Percentiles rank a stretch among this genome's conserved stretches.
phyloP scores from a whole-genome alignment of 331 rosid species.

The Stylosanthes scabra region DNA sequence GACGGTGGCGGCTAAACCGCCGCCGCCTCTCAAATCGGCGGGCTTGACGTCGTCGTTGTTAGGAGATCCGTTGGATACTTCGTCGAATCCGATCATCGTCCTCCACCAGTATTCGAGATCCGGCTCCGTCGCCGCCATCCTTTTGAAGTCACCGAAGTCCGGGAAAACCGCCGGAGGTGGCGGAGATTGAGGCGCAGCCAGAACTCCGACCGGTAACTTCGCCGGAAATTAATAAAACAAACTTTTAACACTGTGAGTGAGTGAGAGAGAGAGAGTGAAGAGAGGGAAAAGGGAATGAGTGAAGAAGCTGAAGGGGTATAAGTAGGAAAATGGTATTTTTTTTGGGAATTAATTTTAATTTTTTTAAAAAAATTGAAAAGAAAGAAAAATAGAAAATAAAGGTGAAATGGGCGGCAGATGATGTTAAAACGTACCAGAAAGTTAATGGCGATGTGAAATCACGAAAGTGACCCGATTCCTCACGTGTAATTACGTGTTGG shows the following conservation, averaged over 20 bases:
- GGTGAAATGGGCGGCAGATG: slow-evolving; percentile 57
- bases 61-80: neutral
- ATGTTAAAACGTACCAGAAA: slow-evolving; percentile 46
- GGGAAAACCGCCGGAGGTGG: slow-evolving; percentile 16
- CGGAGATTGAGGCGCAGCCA: slow-evolving; percentile 28
- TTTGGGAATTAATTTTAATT: no score
- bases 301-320: slow-evolving; percentile 42
- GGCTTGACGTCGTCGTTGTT: slow-evolving; percentile 12
- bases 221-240: neutral
- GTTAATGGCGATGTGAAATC: slow-evolving; percentile 16
- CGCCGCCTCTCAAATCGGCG: neutral
- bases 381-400: neutral
- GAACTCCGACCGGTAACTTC: slow-evolving; percentile 28
- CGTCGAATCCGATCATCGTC: neutral
- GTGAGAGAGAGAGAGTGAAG: slow-evolving; percentile 9
- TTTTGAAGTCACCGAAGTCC: slow-evolving; percentile 31
- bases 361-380: neutral
- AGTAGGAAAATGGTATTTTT: slow-evolving; percentile 33
- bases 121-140: slow-evolving; percentile 58
- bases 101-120: slow-evolving; percentile 43
- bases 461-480: slow-evolving; percentile 32
- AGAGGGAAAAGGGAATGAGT: slow-evolving; percentile 50
- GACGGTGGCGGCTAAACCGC: neutral
- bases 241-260: neutral
- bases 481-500: slow-evolving; percentile 13